Base-by-base conservation (phyloP, 2,329 filamentous ascomycete species). In the Didymella pinodella region DNA sequence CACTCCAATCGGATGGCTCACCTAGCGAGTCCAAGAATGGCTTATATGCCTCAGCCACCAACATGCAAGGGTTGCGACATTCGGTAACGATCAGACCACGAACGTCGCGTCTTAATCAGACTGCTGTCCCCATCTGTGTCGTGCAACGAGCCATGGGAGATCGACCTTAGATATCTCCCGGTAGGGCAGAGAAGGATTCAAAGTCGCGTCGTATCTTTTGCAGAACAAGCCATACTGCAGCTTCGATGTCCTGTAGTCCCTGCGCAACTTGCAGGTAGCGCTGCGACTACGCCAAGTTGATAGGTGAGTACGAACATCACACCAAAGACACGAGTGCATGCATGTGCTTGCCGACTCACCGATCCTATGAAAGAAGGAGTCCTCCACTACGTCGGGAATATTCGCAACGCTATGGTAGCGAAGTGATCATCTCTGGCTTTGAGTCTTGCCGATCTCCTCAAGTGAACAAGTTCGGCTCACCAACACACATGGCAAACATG, bases 21-120 rank as follows among this genome's bases (percentile, higher is more conserved):
- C 11, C 26, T 41, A 54, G 49, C 55, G 49, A 58, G 43, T 32
- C 32, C 26, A 40, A 22, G 18, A 34, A 6, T 16, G 31, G 38
- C 18, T 14, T 45, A 18, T 44, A 25, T 40, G 44, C 44, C 10
- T 48, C 44, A 52, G 49, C 45, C 49, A 49, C 14, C 49, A 43
- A 41, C 45, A 29, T 45, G 31, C 18, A 11, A 36, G 34, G 34
- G 29, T 11, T 5, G 18, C 26, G 7, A 34, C 10, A 10, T n/a
- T 18, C 20, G 26, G 47, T 28, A 41, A 34, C 25, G 32, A 45
- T 38, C 32, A 43, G 12, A 38, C 12, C 26, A 32, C 14, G 31
- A 40, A 25, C n/a, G 32, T 46, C 12, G 18, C 25, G 22, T 16
- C 44, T 45, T n/a, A 25, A 46, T 34, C 26, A 16, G 44, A 16